Evolutionary conservation across 148 eudicot species (phyloP).

Genomic region (Rhododendron vialii): DNA sequence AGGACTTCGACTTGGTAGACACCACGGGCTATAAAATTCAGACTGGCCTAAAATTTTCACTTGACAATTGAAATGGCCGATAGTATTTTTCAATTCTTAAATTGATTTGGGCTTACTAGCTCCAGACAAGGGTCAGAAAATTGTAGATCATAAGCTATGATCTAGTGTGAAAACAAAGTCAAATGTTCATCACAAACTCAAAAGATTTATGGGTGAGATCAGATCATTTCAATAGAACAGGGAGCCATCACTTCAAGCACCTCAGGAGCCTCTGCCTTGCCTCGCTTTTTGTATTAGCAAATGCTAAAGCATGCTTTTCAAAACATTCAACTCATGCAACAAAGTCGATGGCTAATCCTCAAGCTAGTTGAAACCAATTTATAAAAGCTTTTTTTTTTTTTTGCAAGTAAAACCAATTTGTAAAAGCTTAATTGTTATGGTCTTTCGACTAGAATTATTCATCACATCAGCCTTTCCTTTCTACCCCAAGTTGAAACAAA

Average conservation of each 20-base stretch:
- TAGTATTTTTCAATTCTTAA: not conserved
- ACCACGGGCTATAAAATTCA: not conserved
- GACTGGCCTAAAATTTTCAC: not conserved
- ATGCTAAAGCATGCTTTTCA: not conserved
- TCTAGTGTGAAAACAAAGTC: not conserved
- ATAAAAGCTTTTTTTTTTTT: not conserved
- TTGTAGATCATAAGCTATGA: not conserved
- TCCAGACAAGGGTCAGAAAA: not conserved
- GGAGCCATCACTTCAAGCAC: not conserved
- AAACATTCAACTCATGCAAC: not conserved
- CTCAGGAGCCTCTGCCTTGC: not conserved
- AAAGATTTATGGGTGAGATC: not conserved
- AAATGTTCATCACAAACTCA: not conserved
- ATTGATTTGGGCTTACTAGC: not conserved
- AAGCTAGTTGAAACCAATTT: not conserved
- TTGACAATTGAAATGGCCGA: not conserved
- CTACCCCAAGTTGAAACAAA: not conserved
- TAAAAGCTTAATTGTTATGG: not conserved
- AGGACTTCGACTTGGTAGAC: not conserved
- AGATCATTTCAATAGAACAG: not conserved
- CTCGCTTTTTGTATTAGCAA: not conserved
- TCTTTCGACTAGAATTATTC: not conserved
- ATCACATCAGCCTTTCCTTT: not conserved
- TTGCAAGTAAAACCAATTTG: not conserved
- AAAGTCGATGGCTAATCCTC: not conserved